Percentiles rank a stretch among this genome's conserved stretches.
Conservation (phyloP, 2,329 filamentous ascomycete genomes). For the Penicillium sp. region DNA sequence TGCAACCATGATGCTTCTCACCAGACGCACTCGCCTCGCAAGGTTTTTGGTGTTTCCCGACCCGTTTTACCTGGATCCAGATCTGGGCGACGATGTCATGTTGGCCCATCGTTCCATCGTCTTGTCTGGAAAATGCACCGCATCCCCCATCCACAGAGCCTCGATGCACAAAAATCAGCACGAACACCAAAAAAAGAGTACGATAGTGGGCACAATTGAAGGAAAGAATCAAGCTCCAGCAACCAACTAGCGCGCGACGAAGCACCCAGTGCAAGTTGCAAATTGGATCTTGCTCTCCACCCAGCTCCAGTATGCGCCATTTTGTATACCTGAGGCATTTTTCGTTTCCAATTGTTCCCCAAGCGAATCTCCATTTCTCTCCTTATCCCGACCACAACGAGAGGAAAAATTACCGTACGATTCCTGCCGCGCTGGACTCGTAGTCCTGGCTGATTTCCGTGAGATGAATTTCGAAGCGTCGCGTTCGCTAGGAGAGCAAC, state of each 20-base stretch:
- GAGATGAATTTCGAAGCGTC: too few relatives aligned
- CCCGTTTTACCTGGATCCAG: too few relatives aligned
- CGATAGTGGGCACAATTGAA: too few relatives aligned
- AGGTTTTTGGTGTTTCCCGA: slow-evolving; percentile 4
- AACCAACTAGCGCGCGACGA: slow-evolving; percentile 3
- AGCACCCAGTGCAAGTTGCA: background rate
- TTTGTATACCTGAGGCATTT: slow-evolving; percentile 28
- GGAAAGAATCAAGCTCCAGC: background rate
- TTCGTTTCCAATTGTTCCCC: slow-evolving; percentile 21
- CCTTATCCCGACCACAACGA: background rate
- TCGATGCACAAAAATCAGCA: background rate
- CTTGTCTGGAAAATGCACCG: too few relatives aligned
- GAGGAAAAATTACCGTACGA: background rate
- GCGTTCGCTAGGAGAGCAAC: too few relatives aligned
- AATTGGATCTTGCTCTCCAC: slow-evolving; percentile 9
- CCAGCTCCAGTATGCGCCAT: slow-evolving; percentile 22
- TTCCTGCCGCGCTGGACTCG: background rate
- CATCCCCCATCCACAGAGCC: background rate
- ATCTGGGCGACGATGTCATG: too few relatives aligned
- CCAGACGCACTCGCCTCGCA: slow-evolving; percentile 7
- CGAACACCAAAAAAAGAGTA: too few relatives aligned
- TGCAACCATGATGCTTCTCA: too few relatives aligned
- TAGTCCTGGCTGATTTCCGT: too few relatives aligned
- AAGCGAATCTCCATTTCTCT: slow-evolving; percentile 3
- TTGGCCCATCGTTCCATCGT: too few relatives aligned